Base-by-base conservation (phyloP, 2,329 filamentous ascomycete genomes). In the Domatiomyces catenatus region DNA sequence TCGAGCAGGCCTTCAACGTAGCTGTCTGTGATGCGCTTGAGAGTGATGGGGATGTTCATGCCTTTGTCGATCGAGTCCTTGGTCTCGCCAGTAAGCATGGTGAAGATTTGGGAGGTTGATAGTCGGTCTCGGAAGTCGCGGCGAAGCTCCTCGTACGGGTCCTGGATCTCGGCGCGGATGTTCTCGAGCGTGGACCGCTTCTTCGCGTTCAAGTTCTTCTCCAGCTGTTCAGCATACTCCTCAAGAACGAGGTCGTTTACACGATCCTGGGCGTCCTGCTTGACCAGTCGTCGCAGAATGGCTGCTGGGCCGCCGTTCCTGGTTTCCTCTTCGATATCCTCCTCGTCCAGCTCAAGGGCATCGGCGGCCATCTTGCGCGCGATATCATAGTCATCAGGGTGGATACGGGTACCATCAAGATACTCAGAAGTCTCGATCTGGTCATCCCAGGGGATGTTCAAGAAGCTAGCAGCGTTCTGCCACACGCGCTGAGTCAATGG, bases 301-400 rank as follows among this genome's bases (percentile, higher is more conserved):
- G 90, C 92, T 15, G 86, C 88, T 0, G 84, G 75, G 0, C 92
- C 92, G 56, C 88, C 86, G 62, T 95, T 87, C 57, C 94, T 86
- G 4, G 84, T 84, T 69, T 96, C 89, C 1, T 85, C 87, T 67
- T 94, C 93, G 64, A 98, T 87, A 61, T 98, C 92, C 70, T 98
- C 92, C 68, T 98, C 92, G 60, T 98, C 92, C 58, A 98, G 75
- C 64, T 95, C 90, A 46, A 98, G 74, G 15, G 92, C 92, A 72
- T 98, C 92, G 2, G 92, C 92, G 18, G 92, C 92, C 83, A 98
- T 96, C 70, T 98, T 98, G 59, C 90, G 86, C 47, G 88, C 92
- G 54, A 98, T 82, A 59, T 98, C 92, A 67, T 98, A 98, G 64
- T 98, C 92, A 71, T 98, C 92, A 1, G 92, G 92, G 62, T 98